Base-by-base conservation (phyloP, 768 basidiomycete genomes). In the Rhodotorula graminis region DNA sequence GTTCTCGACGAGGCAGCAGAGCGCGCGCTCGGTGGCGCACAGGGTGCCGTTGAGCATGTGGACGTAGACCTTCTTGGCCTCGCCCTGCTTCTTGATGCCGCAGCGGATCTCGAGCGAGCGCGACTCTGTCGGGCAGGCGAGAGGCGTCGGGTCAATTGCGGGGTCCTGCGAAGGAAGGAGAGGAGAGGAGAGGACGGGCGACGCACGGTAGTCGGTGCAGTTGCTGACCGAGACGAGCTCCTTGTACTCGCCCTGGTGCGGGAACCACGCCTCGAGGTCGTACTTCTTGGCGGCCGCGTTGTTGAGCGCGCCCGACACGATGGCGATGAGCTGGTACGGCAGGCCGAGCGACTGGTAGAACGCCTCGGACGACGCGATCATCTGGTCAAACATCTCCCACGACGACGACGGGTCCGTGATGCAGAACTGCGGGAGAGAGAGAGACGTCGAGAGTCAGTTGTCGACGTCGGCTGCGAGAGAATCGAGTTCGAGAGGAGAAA, bases 31-130 rank as follows among this genome's bases (percentile, higher is more conserved):
- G 2, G 96, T 98, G 2, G 96, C 96, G 77, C 93, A 96, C 58
- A 99, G 85, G 7, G 96, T 99, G 49, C 93, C 95, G 81, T 99
- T 99, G 79, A 99, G 83, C 96, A 99, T 99, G 84, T 99, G 96
- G 10, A 96, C 94, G 82, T 97, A 98, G 10, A 93, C 83, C 80
- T 97, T 94, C 70, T 90, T 87, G 63, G 90, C 85, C 79, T 97
- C 92, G 44, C 93, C 93, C 78, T 92, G 91, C 71, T 85, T 84
- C 82, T 94, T 96, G 80, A 94, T 84, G 16, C 96, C 96, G 79
- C 93, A 93, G 57, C 93, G 87, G 37, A 99, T 88, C 81, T 99
- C 96, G 64, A 99, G 86, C 69, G 91, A 86, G 79, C 96, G 87
- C 78, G 89, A 89, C 85, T 99, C 95, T 98, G 80, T 12, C n/a